These are phyloP conservation scores for Globisporangium parvum DNA, from an alignment of 352 stramenopile genomes.

Conservation along the genomic window DNA sequence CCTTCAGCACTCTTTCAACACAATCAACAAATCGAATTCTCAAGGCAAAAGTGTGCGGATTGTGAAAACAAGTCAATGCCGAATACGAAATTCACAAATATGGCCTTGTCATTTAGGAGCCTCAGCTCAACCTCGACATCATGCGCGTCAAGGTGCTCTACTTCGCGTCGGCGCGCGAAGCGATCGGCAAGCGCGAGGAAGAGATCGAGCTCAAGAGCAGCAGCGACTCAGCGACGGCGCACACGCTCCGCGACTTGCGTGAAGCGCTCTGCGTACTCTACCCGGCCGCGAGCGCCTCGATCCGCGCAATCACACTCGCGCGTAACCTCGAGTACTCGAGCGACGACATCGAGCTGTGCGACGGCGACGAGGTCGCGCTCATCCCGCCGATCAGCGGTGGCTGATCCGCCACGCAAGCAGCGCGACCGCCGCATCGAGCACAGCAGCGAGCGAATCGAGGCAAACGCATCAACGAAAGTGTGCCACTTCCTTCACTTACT, in stretches of 20 bases:
- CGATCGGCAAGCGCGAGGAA: slow-evolving; percentile 67
- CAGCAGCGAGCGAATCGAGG: too few species aligned
- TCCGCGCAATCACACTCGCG: slow-evolving; percentile 58
- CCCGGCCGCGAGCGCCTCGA: slow-evolving; percentile 32
- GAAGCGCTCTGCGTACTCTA: slow-evolving; percentile 40
- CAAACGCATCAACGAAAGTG: not conserved
- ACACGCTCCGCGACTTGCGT: slow-evolving; percentile 40
- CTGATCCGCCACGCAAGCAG: slow-evolving; percentile 6
- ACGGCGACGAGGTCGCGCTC: slow-evolving; percentile 76
- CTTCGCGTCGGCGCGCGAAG: slow-evolving; percentile 73
- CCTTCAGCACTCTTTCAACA: too few species aligned
- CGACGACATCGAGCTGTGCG: slow-evolving; percentile 35
- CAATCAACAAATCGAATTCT: too few species aligned
- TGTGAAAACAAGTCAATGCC: too few species aligned
- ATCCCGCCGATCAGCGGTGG: slow-evolving; percentile 79
- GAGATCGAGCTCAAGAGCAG: slow-evolving; percentile 22
- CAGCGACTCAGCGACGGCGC: not conserved
- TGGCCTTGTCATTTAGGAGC: too few species aligned
- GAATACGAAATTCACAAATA: too few species aligned
- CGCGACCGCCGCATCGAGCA: too few species aligned
- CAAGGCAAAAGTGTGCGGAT: too few species aligned
- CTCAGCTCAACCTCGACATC: too few species aligned
- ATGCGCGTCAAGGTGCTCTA: slow-evolving; percentile 74
- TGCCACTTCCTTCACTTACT: slow-evolving; percentile 1
- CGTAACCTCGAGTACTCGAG: slow-evolving; percentile 70